Conservation (phyloP, 148 eudicot species). For the Rhododendron ovatum region DNA sequence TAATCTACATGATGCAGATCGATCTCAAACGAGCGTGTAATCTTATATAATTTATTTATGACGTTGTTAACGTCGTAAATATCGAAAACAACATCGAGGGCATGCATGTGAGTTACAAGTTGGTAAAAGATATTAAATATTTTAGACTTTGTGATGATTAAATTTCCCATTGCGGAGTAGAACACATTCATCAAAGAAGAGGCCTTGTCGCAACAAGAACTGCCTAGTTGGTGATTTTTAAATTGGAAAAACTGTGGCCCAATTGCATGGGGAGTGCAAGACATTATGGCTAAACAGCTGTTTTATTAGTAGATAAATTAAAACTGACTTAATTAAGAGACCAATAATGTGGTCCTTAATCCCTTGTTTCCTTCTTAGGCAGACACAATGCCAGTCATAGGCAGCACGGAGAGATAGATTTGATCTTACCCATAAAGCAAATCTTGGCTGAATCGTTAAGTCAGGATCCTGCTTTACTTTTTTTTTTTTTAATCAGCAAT, state of each 20-base stretch:
- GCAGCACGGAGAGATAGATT: not conserved
- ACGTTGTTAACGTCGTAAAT: too few species aligned
- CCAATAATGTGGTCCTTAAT: conserved; percentile 58
- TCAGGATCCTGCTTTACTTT: conserved; percentile 23
- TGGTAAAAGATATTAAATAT: not conserved
- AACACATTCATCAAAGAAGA: not conserved
- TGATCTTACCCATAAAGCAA: conserved; percentile 2
- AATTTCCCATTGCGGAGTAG: not conserved
- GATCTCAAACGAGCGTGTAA: not conserved
- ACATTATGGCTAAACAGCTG: not conserved
- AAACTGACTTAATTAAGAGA: not conserved
- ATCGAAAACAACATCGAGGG: not conserved
- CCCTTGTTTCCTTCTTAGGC: conserved; percentile 31
- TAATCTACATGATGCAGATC: not conserved
- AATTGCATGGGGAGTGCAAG: not conserved
- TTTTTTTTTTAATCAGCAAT: too few species aligned
- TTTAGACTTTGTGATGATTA: not conserved
- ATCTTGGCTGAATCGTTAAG: conserved; percentile 27
- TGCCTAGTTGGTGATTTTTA: not conserved
- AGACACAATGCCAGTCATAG: conserved; percentile 32
- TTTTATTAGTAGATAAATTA: not conserved
- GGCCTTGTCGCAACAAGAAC: not conserved
- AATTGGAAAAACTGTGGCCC: not conserved
- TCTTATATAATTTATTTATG: too few species aligned
- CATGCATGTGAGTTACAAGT: conserved; percentile 2